Evolutionary conservation across 139 green algal species (phyloP), one percentile per base, ranked within the genome.

Genomic region (Pycnococcus provasolii): DNA sequence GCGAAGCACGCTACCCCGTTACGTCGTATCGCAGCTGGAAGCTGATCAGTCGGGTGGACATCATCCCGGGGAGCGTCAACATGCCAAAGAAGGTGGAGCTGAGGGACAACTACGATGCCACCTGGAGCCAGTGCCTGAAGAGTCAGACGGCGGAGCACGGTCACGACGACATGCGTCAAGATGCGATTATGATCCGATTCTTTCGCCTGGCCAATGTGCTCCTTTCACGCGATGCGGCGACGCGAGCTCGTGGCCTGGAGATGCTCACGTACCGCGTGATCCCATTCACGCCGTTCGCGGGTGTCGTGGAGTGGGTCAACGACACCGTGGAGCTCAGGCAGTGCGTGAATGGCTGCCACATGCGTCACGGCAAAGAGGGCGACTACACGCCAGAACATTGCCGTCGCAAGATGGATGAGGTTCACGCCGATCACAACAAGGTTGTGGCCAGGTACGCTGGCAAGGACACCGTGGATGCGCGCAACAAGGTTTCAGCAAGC

Each of bases 101-200:
- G 7, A n/a, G 74, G n/a, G 82, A 85, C 68, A 80, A 58, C 13
- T 58, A 73, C 11, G 85, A 85, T 2, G 26, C 43, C 41, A 45
- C 26, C 3, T 77, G 81, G 67, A 55, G 60, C 41, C 79, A 91
- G 79, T 76, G 90, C 60, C 80, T 84, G 45, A 94, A 93, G 72
- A 79, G 73, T 43, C 26, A 26, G 26, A 26, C 26, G 26, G 26
- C 26, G 26, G 26, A 26, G 26, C 26, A 26, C 26, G 86, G 86
- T 37, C 86, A 86, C 61, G 88, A 95, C 69, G 87, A 92, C 64
- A 61, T 94, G 53, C 82, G 87, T 0, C 89, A 97, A 82, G 92
- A 98, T 60, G 92, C 92, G 0, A 89, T 96, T 4, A 97, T 98
- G 85, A 87, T 95, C 82, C 91, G 97, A 79, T 88, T 95, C 73